These are phyloP conservation scores for Rhynchospora breviuscula DNA, from an alignment of 176 grass and related monocot genomes.

Conservation along the genomic window DNA sequence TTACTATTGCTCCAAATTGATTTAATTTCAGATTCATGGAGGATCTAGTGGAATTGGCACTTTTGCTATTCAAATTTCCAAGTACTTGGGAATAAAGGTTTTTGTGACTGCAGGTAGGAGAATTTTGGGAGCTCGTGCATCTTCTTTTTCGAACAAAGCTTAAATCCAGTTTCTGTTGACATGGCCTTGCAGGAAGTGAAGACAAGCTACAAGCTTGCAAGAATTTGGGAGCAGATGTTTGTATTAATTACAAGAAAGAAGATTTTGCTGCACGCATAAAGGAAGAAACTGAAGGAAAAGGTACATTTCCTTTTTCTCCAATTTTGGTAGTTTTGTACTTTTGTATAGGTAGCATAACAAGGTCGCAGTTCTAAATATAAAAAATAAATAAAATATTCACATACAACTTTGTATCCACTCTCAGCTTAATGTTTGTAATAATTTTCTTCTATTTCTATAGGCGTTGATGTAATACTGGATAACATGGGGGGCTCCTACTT, in stretches of 20 bases:
- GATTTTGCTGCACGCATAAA: constrained; percentile 67
- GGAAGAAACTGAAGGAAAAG: constrained; percentile 72
- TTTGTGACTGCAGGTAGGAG: constrained; percentile 70
- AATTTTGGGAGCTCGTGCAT: neutral
- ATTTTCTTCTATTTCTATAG: constrained; percentile 19
- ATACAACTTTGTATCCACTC: too few species aligned
- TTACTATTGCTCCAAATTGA: neutral
- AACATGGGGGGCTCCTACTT: constrained; percentile 59
- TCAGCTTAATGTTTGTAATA: too few species aligned
- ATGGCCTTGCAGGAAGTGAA: constrained; percentile 43
- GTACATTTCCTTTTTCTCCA: constrained; percentile 27
- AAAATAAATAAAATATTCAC: too few species aligned
- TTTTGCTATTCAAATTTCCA: constrained; percentile 76
- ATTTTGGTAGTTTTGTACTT: neutral
- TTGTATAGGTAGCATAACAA: too few species aligned
- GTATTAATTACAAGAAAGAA: constrained; percentile 90
- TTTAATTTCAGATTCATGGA: constrained; percentile 67
- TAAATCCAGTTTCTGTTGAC: neutral
- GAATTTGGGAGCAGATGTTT: constrained; percentile 68
- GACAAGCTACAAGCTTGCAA: constrained; percentile 78
- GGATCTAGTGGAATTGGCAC: constrained; percentile 96
- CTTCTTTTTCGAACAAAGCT: neutral
- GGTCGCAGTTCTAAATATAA: neutral
- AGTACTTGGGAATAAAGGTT: constrained; percentile 71
- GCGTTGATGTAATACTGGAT: constrained; percentile 83